phyloP scores from a whole-genome alignment of 73 alveolate species.

The Uronychia binucleata region DNA sequence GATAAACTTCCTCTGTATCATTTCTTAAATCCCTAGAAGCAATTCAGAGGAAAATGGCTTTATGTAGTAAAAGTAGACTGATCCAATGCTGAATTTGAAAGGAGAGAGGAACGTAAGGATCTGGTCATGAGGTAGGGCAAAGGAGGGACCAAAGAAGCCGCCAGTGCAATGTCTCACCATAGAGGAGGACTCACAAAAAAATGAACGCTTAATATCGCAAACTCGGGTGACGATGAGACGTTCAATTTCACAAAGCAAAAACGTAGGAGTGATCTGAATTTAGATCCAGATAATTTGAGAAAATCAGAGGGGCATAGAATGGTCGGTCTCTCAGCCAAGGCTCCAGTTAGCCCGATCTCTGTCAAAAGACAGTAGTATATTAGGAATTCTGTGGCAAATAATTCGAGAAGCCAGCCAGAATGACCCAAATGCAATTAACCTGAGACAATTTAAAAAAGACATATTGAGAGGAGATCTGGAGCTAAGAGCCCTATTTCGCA shows the following conservation, averaged over 20 bases:
- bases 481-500: neutral
- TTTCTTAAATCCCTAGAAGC: no score
- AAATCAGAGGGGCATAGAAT: neutral
- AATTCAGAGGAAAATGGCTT: neutral
- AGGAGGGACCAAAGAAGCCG: neutral
- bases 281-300: neutral
- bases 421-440: neutral
- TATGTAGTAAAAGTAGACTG: neutral
- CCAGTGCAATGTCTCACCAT: neutral
- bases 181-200: no score
- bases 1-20: no score
- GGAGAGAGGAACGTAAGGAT: neutral
- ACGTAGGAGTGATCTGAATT: neutral
- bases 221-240: neutral
- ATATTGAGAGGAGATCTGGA: neutral
- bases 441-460: no score
- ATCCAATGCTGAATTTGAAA: neutral
- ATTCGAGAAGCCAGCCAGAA: neutral
- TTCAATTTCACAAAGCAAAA: neutral
- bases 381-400: neutral
- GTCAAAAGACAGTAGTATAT: neutral
- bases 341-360: neutral
- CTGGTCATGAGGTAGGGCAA: neutral
- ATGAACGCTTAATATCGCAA: neutral
- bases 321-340: neutral